These are phyloP conservation scores for Anastatica hierochuntica DNA, from an alignment of 345 rosid species.

Conservation along the genomic window DNA sequence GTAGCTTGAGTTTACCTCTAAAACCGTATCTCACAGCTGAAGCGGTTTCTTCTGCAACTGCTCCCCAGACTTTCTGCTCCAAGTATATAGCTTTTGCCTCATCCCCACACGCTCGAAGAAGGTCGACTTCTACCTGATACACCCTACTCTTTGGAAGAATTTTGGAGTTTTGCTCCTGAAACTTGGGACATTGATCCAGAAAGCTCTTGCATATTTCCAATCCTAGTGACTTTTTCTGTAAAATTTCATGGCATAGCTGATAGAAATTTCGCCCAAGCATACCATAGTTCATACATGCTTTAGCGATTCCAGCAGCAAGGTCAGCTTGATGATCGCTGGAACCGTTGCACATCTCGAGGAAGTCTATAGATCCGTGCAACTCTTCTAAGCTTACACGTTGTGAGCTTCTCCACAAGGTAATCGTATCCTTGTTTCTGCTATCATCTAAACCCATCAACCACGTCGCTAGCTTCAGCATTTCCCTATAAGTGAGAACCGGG, in stretches of 20 bases:
- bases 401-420: slow-evolving; percentile 64
- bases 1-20: slow-evolving; percentile 39
- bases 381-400: slow-evolving; percentile 90
- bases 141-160: slow-evolving; percentile 85
- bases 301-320: slow-evolving; percentile 90
- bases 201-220: slow-evolving; percentile 57
- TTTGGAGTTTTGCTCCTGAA: slow-evolving; percentile 70
- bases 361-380: slow-evolving; percentile 84
- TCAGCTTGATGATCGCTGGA: slow-evolving; percentile 88
- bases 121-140: slow-evolving; percentile 89
- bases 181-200: slow-evolving; percentile 55
- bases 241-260: slow-evolving; percentile 76
- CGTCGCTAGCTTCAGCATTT: slow-evolving; percentile 68
- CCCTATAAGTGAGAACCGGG: slow-evolving; percentile 58
- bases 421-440: slow-evolving; percentile 30
- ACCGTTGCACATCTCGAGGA: slow-evolving; percentile 68
- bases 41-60: slow-evolving; percentile 96
- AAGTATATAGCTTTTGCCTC: slow-evolving; percentile 45
- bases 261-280: slow-evolving; percentile 78
- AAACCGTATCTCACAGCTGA: slow-evolving; percentile 89
- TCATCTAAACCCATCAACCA: slow-evolving; percentile 90
- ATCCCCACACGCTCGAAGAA: slow-evolving; percentile 69
- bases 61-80: slow-evolving; percentile 76
- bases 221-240: slow-evolving; percentile 59
- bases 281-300: slow-evolving; percentile 83